phyloP scores from a whole-genome alignment of 352 stramenopile genomes.

The Pythium utonaiense region DNA sequence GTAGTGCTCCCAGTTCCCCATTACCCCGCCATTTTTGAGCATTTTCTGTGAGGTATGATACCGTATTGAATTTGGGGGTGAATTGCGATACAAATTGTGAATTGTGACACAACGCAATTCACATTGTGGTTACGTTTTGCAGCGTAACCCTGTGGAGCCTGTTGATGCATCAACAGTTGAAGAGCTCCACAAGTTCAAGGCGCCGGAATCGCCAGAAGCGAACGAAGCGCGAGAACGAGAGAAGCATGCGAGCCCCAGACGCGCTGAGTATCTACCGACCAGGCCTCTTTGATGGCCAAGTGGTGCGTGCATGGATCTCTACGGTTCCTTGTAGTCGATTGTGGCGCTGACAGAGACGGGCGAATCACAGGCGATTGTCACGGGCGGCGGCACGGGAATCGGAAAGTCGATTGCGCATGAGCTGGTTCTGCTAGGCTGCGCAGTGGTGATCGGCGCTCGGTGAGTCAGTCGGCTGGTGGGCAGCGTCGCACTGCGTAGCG shows the following conservation, averaged over 20 bases:
- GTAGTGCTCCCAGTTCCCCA: constrained; percentile 7
- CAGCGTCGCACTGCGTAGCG: not conserved
- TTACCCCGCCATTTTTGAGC: not conserved
- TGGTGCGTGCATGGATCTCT: constrained; percentile 28
- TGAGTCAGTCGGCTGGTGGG: constrained; percentile 1
- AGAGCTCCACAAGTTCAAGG: constrained; percentile 7
- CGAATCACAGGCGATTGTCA: constrained; percentile 51
- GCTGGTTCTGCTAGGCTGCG: constrained; percentile 59
- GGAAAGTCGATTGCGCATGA: constrained; percentile 71
- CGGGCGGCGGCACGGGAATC: constrained; percentile 76
- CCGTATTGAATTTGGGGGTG: not conserved
- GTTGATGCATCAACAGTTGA: constrained; percentile 11
- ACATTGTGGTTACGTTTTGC: not conserved
- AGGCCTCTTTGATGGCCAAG: constrained; percentile 57
- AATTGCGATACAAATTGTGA: too few relatives aligned
- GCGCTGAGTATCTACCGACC: constrained; percentile 47
- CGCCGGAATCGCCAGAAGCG: not conserved
- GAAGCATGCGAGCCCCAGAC: constrained; percentile 29
- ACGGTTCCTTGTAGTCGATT: not conserved
- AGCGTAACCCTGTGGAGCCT: not conserved
- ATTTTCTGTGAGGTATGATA: constrained; percentile 1
- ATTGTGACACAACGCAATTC: too few relatives aligned
- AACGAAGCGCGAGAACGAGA: constrained; percentile 6
- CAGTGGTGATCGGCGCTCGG: constrained; percentile 65
- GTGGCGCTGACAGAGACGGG: not conserved